Evolutionary conservation across 1,284 basidiomycete species (phyloP).

Genomic region (Pyrrhoderma lamaoense): DNA sequence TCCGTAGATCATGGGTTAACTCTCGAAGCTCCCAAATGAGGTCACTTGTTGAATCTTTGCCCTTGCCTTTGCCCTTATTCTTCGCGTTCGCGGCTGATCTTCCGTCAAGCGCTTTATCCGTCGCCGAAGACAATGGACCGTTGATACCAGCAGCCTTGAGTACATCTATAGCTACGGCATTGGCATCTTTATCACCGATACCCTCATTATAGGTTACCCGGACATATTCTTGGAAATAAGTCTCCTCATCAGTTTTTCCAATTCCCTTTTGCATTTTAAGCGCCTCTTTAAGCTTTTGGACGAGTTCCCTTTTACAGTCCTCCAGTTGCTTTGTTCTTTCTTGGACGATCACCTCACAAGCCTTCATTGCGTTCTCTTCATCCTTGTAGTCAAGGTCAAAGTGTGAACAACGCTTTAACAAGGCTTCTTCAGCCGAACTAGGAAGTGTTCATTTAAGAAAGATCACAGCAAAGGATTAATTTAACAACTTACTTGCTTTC

Average conservation of each 20-base stretch:
- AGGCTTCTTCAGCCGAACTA: conserved; percentile 83
- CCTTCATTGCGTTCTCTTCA: conserved; percentile 78
- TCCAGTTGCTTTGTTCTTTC: conserved; percentile 76
- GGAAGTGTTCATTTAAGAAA: conserved; percentile 16
- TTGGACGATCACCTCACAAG: conserved; percentile 84
- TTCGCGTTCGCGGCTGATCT: conserved; percentile 29
- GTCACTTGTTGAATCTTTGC: conserved; percentile 50
- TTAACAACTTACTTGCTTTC: conserved; percentile 66
- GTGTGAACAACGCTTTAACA: conserved; percentile 89
- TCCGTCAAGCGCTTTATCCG: conserved; percentile 24
- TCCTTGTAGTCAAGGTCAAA: conserved; percentile 78
- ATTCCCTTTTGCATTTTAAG: conserved; percentile 62
- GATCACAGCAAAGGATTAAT: conserved; percentile 1
- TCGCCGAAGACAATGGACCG: conserved; percentile 24
- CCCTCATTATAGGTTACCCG: conserved; percentile 61
- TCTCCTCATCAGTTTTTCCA: conserved; percentile 57
- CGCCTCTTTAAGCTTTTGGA: conserved; percentile 57
- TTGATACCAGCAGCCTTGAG: conserved; percentile 58
- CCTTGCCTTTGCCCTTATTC: conserved; percentile 41
- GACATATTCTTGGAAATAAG: conserved; percentile 72
- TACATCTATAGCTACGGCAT: conserved; percentile 48
- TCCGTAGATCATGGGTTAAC: conserved; percentile 77
- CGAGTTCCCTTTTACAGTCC: conserved; percentile 72
- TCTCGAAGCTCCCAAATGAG: conserved; percentile 79
- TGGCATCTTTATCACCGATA: conserved; percentile 70